Conservation (phyloP, 805 yeast genomes). For the Candida vartiovaarae region DNA sequence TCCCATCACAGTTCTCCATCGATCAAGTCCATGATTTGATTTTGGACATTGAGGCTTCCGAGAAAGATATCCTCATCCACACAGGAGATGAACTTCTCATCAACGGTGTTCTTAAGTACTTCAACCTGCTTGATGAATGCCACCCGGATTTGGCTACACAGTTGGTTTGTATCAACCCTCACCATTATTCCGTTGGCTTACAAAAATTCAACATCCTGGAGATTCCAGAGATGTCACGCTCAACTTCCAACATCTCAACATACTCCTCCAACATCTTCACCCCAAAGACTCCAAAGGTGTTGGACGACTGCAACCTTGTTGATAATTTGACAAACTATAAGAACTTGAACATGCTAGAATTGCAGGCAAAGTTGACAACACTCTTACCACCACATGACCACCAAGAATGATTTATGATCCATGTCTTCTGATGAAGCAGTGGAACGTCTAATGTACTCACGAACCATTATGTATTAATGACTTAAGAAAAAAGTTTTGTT, state of each 20-base stretch:
- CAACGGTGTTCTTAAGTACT: slow-evolving; percentile 19
- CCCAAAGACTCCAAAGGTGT: slow-evolving; percentile 9
- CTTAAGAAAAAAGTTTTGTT: not conserved
- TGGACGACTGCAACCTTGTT: slow-evolving; percentile 2
- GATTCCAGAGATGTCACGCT: slow-evolving; percentile 19
- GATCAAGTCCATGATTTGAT: slow-evolving; percentile 20
- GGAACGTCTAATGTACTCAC: not conserved
- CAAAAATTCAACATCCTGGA: slow-evolving; percentile 14
- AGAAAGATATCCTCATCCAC: slow-evolving; percentile 14
- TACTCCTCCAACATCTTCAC: slow-evolving; percentile 6
- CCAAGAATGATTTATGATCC: no score
- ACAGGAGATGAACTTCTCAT: slow-evolving; percentile 16
- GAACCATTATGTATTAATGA: not conserved
- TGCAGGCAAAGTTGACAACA: slow-evolving; percentile 12
- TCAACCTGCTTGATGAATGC: slow-evolving; percentile 10
- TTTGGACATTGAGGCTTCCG: slow-evolving; percentile 13
- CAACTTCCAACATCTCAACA: slow-evolving; percentile 15
- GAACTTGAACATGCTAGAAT: slow-evolving; percentile 16
- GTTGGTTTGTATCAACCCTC: slow-evolving; percentile 18
- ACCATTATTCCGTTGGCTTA: slow-evolving; percentile 17
- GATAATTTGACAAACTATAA: slow-evolving; percentile 7
- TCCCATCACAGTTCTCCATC: slow-evolving; percentile 3
- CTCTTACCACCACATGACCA: slow-evolving; percentile 1
- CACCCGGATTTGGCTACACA: slow-evolving; percentile 11
- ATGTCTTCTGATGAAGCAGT: not conserved